phyloP scores from a whole-genome alignment of 352 stramenopile genomes.

The Pythium rhizo-oryzae region DNA sequence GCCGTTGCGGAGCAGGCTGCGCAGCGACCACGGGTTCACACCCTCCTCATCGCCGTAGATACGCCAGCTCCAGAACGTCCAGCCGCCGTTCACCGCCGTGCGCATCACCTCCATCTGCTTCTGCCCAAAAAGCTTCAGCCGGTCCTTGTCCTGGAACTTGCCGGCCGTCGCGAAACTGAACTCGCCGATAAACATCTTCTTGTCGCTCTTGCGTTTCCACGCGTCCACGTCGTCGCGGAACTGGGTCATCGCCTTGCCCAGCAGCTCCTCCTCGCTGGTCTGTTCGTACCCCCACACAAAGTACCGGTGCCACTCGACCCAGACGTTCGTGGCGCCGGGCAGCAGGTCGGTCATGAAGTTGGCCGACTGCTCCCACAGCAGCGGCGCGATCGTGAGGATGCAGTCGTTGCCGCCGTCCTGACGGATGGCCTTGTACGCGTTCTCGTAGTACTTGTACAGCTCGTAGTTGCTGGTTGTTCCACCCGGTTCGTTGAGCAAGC shows the following conservation, averaged over 20 bases:
- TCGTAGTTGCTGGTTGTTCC: conserved; percentile 47
- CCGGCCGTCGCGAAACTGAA: conserved; percentile 63
- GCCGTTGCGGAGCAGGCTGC: conserved; percentile 51
- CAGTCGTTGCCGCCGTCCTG: conserved; percentile 54
- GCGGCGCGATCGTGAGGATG: conserved; percentile 54
- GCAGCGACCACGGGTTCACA: conserved; percentile 68
- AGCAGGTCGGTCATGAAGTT: conserved; percentile 59
- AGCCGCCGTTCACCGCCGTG: conserved; percentile 58
- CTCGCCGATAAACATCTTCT: conserved; percentile 61
- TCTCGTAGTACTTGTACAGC: conserved; percentile 78
- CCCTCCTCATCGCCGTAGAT: conserved; percentile 63
- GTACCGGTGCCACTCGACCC: conserved; percentile 85
- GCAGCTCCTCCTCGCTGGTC: conserved; percentile 47
- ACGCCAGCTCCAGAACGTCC: conserved; percentile 76
- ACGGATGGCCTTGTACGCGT: conserved; percentile 65
- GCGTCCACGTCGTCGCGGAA: conserved; percentile 40
- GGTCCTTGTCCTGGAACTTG: conserved; percentile 51
- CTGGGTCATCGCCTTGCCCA: conserved; percentile 49
- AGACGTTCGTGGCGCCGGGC: conserved; percentile 68
- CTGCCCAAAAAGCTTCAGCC: conserved; percentile 54
- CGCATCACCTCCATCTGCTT: conserved; percentile 53
- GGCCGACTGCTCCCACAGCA: conserved; percentile 54
- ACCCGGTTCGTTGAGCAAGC: conserved; percentile 75
- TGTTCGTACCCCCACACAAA: conserved; percentile 83
- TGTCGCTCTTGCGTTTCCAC: conserved; percentile 44